These are phyloP conservation scores for Thalassiosira hispida DNA, from an alignment of 352 stramenopile species.

Conservation along the genomic window DNA sequence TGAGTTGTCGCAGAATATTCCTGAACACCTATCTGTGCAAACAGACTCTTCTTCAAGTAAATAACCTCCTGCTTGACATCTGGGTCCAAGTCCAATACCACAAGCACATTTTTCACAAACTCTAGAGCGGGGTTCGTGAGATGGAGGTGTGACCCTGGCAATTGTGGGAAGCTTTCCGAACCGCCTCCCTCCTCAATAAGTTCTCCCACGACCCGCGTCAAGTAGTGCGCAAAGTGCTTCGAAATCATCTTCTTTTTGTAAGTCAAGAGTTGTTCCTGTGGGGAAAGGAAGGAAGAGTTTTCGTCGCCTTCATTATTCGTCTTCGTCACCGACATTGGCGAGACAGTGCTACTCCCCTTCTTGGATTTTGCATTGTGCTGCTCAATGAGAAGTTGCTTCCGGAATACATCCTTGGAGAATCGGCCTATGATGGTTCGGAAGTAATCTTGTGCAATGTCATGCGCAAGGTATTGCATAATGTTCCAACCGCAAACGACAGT, in stretches of 20 bases:
- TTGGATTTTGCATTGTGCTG: constrained; percentile 54
- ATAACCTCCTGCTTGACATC: constrained; percentile 90
- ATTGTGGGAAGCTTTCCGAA: constrained; percentile 53
- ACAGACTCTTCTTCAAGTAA: constrained; percentile 90
- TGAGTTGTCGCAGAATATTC: constrained; percentile 88
- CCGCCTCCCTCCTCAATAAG: constrained; percentile 77
- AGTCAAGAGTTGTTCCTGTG: constrained; percentile 65
- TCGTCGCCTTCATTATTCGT: constrained; percentile 39
- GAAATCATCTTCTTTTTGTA: constrained; percentile 84
- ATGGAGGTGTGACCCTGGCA: constrained; percentile 88
- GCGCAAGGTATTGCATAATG: constrained; percentile 82
- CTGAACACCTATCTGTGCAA: constrained; percentile 88
- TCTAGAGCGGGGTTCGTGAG: constrained; percentile 92
- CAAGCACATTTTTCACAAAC: constrained; percentile 95
- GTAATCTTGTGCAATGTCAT: constrained; percentile 81
- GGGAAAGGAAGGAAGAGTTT: constrained; percentile 31
- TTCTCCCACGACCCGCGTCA: constrained; percentile 80
- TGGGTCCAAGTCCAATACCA: constrained; percentile 92
- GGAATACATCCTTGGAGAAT: constrained; percentile 80
- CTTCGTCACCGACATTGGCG: constrained; percentile 51
- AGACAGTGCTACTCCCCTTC: constrained; percentile 21
- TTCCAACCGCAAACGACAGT: constrained; percentile 84
- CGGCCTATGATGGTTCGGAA: constrained; percentile 80
- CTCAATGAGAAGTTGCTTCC: constrained; percentile 72
- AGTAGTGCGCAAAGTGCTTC: constrained; percentile 78